Evolutionary conservation across 148 eudicot species (phyloP), one percentile per base, ranked within the genome.

Genomic region (Beta vulgaris): DNA sequence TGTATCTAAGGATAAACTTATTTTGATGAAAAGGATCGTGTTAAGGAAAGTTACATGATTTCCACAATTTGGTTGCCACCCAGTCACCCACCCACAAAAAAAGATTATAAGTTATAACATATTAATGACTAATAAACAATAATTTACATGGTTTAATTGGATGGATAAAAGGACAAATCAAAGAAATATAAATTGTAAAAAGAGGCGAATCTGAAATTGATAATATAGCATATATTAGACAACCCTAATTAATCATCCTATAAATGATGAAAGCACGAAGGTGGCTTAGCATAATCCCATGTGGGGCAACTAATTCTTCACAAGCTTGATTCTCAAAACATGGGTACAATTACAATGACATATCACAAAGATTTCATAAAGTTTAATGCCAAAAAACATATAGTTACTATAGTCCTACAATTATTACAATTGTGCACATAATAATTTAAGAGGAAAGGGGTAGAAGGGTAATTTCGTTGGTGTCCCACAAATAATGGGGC

Each of bases 211-310:
- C 51, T 43, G 43, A 58, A 25, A 39, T 25, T 13, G 19, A 66
- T 75, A 19, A 37, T 76, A 28, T 36, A 34, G 32, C 59, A 57
- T n/a, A 39, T 55, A n/a, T n/a, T 40, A 39, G 55, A 49, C n/a
- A 6, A 31, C 43, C 43, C 37, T 3, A 70, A 51, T 36, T 51
- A 77, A 77, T 77, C 80, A 77, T 77, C 70, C n/a, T 18, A 36
- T 55, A 63, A 71, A 71, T 71, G 70, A 77, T 77, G 70, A 37
- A 61, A 60, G 4, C 14, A 58, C 7, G 75, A 64, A 77, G 75
- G 71, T 77, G 80, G 54, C n/a, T 39, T 63, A 71, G 80, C 80
- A 77, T 71, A 71, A 77, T 77, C 80, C 80, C 80, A 77, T 77
- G 80, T 77, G 80, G 75, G 63, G 16, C 80, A 71, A 54, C 70